Evolutionary conservation across 2,329 filamentous ascomycete species (phyloP).

Genomic region (Microdochium nivale): DNA sequence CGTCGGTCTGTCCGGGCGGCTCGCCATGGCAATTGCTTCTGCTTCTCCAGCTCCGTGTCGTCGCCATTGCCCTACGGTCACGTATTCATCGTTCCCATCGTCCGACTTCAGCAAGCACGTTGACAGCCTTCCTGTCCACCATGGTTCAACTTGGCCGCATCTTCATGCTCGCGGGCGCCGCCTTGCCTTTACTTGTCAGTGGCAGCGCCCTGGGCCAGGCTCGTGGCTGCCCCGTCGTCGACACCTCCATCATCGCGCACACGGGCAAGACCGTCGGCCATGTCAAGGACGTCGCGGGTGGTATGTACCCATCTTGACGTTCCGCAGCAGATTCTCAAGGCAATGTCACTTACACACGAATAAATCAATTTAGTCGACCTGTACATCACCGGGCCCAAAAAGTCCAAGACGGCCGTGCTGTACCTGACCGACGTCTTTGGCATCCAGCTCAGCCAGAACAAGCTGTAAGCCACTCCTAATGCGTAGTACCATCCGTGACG

Average conservation of each 20-base stretch:
- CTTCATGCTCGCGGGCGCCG: constrained; percentile 12
- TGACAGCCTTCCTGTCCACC: no score
- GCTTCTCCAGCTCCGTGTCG: no score
- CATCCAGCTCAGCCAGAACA: constrained; percentile 20
- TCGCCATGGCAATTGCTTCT: no score
- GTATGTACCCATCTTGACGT: constrained; percentile 9
- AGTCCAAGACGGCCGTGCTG: constrained; percentile 17
- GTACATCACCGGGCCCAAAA: constrained; percentile 18
- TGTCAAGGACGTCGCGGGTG: constrained; percentile 16
- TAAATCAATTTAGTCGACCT: constrained; percentile 16
- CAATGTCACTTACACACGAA: no score
- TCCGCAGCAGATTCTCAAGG: no score
- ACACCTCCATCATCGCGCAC: constrained; percentile 17
- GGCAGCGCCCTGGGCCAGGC: not conserved
- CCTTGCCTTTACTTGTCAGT: constrained; percentile 3
- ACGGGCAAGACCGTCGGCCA: constrained; percentile 17
- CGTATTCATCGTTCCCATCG: no score
- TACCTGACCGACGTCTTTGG: constrained; percentile 24
- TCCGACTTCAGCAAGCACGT: no score
- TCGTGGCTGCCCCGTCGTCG: constrained; percentile 12
- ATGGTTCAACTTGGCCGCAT: constrained; percentile 12
- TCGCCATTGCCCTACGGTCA: no score
- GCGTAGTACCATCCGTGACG: not conserved
- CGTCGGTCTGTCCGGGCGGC: no score
- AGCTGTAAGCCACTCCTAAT: constrained; percentile 10